phyloP scores from a whole-genome alignment of 108 stramenopile species.

The Chaetoceros tenuissimus region DNA sequence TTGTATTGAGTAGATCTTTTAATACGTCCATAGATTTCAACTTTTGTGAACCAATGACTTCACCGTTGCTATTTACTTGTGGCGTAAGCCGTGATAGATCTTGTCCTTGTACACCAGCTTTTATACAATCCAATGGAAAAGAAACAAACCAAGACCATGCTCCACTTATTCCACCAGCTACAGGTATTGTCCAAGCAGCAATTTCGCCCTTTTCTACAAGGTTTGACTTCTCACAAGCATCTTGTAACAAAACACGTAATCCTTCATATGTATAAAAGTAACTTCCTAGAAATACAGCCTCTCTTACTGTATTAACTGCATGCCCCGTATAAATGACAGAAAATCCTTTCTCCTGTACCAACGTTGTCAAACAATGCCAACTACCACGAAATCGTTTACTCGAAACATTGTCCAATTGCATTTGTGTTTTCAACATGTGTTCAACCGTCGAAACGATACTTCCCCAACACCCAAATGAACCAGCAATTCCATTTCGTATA shows the following conservation, averaged over 20 bases:
- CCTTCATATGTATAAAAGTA: slow-evolving; percentile 90
- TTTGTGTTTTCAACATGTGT: slow-evolving; percentile 71
- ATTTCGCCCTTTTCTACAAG: not conserved
- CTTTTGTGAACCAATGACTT: slow-evolving; percentile 8
- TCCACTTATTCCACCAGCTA: slow-evolving; percentile 81
- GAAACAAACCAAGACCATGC: slow-evolving; percentile 81
- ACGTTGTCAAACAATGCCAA: slow-evolving; percentile 47
- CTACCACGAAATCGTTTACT: slow-evolving; percentile 50
- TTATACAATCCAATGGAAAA: slow-evolving; percentile 84
- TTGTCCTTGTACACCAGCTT: slow-evolving; percentile 78
- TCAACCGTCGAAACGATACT: slow-evolving; percentile 81
- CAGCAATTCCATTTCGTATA: slow-evolving; percentile 62
- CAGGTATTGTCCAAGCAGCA: slow-evolving; percentile 43
- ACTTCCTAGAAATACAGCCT: slow-evolving; percentile 66
- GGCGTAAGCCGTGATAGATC: slow-evolving; percentile 12
- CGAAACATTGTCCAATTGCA: slow-evolving; percentile 45
- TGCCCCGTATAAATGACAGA: slow-evolving; percentile 74
- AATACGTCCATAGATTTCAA: slow-evolving; percentile 37
- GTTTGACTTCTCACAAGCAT: slow-evolving; percentile 2
- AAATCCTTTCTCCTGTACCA: slow-evolving; percentile 47
- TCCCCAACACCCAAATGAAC: slow-evolving; percentile 60
- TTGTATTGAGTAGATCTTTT: slow-evolving; percentile 33
- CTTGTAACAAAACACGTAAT: slow-evolving; percentile 24
- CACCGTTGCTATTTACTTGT: not conserved
- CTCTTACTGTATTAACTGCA: slow-evolving; percentile 76